These are phyloP conservation scores for Talaromyces adpressus DNA, from an alignment of 495 filamentous ascomycete species.

Conservation along the genomic window DNA sequence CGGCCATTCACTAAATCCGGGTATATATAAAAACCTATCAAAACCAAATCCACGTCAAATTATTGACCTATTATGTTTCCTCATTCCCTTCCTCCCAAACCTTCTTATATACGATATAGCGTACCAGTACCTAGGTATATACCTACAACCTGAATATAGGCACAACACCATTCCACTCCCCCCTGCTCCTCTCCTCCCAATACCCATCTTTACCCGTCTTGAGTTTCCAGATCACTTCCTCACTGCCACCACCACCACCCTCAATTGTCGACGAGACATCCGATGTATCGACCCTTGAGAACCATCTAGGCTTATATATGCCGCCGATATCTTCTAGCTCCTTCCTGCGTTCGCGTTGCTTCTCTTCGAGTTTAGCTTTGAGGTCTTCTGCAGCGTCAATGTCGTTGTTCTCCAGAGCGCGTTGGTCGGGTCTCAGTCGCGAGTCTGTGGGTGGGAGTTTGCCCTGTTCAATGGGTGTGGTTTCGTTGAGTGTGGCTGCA, in stretches of 20 bases:
- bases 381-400: slow-evolving; percentile 77
- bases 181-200: slow-evolving; percentile 75
- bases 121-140: not conserved
- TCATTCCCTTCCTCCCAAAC: too few species aligned
- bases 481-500: slow-evolving; percentile 80
- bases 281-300: slow-evolving; percentile 49
- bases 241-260: slow-evolving; percentile 31
- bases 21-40: too few species aligned
- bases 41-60: too few species aligned
- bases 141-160: slow-evolving; percentile 56
- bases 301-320: slow-evolving; percentile 72
- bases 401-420: slow-evolving; percentile 74
- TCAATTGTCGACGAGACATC: slow-evolving; percentile 12
- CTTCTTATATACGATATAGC: too few species aligned
- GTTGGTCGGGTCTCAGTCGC: slow-evolving; percentile 83
- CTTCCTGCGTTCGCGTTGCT: slow-evolving; percentile 67
- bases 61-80: too few species aligned
- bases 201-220: slow-evolving; percentile 78
- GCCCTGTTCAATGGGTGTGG: slow-evolving; percentile 68
- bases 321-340: slow-evolving; percentile 68
- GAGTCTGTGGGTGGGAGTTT: slow-evolving; percentile 74
- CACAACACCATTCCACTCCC: slow-evolving; percentile 62
- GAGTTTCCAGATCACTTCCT: slow-evolving; percentile 74
- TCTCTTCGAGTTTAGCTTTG: slow-evolving; percentile 80
- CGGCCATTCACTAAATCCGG: too few species aligned